These are phyloP conservation scores for Aspergillus latus DNA, from an alignment of 2,329 filamentous ascomycete species.

Conservation along the genomic window DNA sequence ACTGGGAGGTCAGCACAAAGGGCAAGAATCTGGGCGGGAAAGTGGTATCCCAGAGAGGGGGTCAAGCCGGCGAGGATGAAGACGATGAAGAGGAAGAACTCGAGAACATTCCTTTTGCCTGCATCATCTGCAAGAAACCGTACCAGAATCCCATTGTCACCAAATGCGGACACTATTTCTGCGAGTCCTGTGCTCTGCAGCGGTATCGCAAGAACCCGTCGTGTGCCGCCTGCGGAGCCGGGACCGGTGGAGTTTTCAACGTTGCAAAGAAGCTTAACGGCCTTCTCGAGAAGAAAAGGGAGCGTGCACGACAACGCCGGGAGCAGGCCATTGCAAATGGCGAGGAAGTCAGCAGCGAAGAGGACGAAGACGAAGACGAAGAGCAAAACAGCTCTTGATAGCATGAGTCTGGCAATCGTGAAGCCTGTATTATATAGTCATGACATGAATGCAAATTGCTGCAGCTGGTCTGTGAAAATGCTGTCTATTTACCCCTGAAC, in stretches of 20 bases:
- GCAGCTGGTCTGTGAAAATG: neutral
- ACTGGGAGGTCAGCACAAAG: constrained; percentile 84
- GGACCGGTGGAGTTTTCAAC: constrained; percentile 89
- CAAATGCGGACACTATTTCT: constrained; percentile 94
- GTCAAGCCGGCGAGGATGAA: constrained; percentile 50
- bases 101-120: constrained; percentile 84
- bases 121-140: constrained; percentile 76
- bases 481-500: too few species aligned
- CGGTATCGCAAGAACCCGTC: constrained; percentile 82
- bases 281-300: constrained; percentile 69
- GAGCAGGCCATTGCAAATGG: constrained; percentile 54
- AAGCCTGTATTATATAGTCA: neutral
- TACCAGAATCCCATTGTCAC: constrained; percentile 83
- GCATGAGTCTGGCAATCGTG: neutral
- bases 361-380: constrained; percentile 35
- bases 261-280: constrained; percentile 78
- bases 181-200: constrained; percentile 82
- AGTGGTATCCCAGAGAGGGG: constrained; percentile 48
- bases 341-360: constrained; percentile 51
- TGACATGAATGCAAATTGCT: neutral
- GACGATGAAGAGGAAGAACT: constrained; percentile 65
- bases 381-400: constrained; percentile 6
- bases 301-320: constrained; percentile 55
- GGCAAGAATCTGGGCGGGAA: constrained; percentile 49
- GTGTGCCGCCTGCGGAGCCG: constrained; percentile 80